These are phyloP conservation scores for Malassezia brasiliensis DNA, from an alignment of 1,284 basidiomycete species.

Conservation along the genomic window DNA sequence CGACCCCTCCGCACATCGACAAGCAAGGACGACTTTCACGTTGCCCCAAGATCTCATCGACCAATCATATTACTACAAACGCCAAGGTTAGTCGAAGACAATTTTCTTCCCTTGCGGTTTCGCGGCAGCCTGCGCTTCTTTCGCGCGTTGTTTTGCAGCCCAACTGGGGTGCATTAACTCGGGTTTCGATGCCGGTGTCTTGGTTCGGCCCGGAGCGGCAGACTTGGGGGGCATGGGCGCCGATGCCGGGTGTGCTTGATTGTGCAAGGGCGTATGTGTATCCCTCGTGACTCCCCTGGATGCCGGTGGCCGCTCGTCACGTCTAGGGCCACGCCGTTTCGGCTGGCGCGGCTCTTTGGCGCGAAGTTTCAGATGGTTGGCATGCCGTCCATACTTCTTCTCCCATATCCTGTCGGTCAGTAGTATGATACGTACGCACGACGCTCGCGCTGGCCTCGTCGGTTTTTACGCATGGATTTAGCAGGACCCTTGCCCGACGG, in stretches of 20 bases:
- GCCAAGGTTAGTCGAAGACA: conserved; percentile 12
- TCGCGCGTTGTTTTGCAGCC: conserved; percentile 14
- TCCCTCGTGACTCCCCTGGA: too few relatives aligned
- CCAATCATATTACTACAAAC: not conserved
- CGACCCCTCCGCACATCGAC: too few relatives aligned
- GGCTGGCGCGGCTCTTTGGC: conserved; percentile 9
- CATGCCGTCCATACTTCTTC: conserved; percentile 15
- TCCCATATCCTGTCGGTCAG: conserved; percentile 17
- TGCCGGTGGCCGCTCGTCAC: too few relatives aligned
- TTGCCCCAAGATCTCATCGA: too few relatives aligned
- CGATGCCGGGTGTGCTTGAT: too few relatives aligned
- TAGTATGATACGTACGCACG: conserved; percentile 10
- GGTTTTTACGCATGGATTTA: conserved; percentile 15
- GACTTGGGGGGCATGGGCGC: too few relatives aligned
- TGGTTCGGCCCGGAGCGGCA: too few relatives aligned
- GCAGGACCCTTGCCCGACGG: conserved; percentile 7
- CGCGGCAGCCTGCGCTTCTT: not conserved
- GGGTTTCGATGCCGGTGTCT: not conserved
- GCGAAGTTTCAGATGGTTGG: conserved; percentile 15
- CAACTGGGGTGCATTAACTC: conserved; percentile 11
- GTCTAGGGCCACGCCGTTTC: not conserved
- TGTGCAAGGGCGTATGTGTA: too few relatives aligned
- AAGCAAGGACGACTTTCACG: not conserved
- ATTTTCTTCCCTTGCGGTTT: conserved; percentile 14
- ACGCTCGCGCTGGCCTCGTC: conserved; percentile 17